Evolutionary conservation across 257 asterid genomes (phyloP).

Genomic region (Oldenlandia corymbosa): DNA sequence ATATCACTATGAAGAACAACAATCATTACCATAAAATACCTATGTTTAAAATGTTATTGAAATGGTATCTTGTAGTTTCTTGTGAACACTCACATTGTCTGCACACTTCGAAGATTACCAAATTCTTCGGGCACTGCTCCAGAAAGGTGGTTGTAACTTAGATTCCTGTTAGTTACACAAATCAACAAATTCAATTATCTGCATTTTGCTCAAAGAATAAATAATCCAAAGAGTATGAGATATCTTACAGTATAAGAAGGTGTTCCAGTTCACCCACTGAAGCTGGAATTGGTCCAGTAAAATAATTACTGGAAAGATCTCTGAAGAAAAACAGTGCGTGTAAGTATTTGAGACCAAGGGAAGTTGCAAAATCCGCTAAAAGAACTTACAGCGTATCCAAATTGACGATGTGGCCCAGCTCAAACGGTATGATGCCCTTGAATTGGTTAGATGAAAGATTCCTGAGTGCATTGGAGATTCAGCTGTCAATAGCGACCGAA

Average conservation of each 20-base stretch:
- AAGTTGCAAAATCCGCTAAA: neutral
- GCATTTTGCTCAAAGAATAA: neutral
- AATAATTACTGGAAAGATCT: conserved; percentile 81
- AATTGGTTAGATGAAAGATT: conserved; percentile 81
- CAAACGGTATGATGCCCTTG: conserved; percentile 60
- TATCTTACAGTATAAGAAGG: conserved; percentile 77
- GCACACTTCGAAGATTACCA: conserved; percentile 77
- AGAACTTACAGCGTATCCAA: conserved; percentile 81
- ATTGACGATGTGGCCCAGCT: conserved; percentile 83
- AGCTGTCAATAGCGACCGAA: neutral
- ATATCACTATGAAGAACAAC: conserved; percentile 46
- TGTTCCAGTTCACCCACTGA: conserved; percentile 95
- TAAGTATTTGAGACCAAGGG: conserved; percentile 1
- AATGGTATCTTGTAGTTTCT: neutral
- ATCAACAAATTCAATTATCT: neutral
- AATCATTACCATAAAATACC: neutral
- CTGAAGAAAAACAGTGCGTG: conserved; percentile 23
- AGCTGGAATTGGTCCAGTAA: conserved; percentile 75
- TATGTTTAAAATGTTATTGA: neutral
- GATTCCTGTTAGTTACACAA: conserved; percentile 44
- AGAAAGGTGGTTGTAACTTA: conserved; percentile 60
- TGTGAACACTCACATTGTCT: conserved; percentile 49
- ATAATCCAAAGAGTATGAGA: neutral
- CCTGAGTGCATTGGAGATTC: conserved; percentile 33
- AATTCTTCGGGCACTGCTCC: conserved; percentile 78